Conservation (phyloP, 345 rosid species). For the Mercurialis annua region DNA sequence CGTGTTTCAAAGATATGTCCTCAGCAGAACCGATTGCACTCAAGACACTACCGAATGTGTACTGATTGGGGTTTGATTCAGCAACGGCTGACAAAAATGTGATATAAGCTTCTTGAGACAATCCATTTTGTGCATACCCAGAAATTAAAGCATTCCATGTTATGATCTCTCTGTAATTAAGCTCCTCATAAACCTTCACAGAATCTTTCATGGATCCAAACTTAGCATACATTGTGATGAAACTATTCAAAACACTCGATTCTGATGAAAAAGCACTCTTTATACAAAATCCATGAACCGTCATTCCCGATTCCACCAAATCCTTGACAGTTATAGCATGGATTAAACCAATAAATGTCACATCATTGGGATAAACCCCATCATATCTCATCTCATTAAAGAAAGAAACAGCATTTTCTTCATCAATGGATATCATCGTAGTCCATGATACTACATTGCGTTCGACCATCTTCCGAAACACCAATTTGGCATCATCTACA, state of each 20-base stretch:
- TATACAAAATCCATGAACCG: conserved; percentile 61
- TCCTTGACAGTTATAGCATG: conserved; percentile 46
- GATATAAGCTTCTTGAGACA: conserved; percentile 50
- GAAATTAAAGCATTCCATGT: conserved; percentile 89
- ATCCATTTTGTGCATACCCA: conserved; percentile 67
- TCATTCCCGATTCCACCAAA: conserved; percentile 47
- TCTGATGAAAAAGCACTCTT: conserved; percentile 48
- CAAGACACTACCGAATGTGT: conserved; percentile 82
- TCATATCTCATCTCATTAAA: conserved; percentile 65
- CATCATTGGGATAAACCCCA: conserved; percentile 70
- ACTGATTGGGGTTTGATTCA: conserved; percentile 60
- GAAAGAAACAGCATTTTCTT: conserved; percentile 47
- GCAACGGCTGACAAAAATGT: conserved; percentile 37
- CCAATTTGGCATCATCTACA: conserved; percentile 48
- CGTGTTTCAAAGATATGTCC: conserved; percentile 69
- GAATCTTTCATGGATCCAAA: conserved; percentile 57
- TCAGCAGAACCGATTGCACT: conserved; percentile 75
- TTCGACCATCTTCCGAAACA: conserved; percentile 53
- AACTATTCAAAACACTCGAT: conserved; percentile 58
- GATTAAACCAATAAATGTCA: conserved; percentile 65
- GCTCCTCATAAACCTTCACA: conserved; percentile 54
- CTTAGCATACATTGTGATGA: conserved; percentile 84
- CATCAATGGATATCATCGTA: conserved; percentile 59
- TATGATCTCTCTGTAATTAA: conserved; percentile 45
- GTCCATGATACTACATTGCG: conserved; percentile 88